Base-by-base conservation (phyloP, 345 rosid genomes). In the Cochlearia excelsa region DNA sequence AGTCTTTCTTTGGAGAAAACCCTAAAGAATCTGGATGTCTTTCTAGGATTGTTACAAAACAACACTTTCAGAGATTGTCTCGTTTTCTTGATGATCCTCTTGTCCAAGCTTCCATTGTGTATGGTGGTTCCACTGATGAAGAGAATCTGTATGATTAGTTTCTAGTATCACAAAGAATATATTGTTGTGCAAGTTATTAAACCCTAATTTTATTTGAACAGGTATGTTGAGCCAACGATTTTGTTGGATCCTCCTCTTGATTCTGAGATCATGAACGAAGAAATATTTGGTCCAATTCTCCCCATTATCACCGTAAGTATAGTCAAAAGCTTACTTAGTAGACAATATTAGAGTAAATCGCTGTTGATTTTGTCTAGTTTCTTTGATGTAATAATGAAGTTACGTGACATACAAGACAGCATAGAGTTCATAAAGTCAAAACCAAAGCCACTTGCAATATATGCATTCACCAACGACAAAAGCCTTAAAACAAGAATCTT, bases 271-370 rank as follows among this genome's bases (percentile, higher is more conserved):
- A 86, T 92, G 98, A 80, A 73, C 38, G 95, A 92, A 57, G 97
- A 92, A 80, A 82, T 92, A 11, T 92, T 92, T 57, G 98, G 98
- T 23, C 95, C 98, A 2, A 30, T 92, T 55, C 87, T 92, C 27
- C 98, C 98, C 3, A 81, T 92, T 53, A 82, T 92, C 53, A 86
- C 93, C 2, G 98, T 86, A 55, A 79, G 84, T 73, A 52, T 51
- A 39, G 2, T 16, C 39, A 57, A 26, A 33, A 16, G 23, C 23
- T 16, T 16, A 16, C 23, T 16, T 16, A 16, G 23, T 16, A 16
- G 23, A 16, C 23, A 16, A 16, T 16, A 16, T 16, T 16, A 16
- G 23, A 16, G 23, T 16, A 16, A 16, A 16, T 51, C 3, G 5
- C 39, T 56, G 39, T 9, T 48, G 6, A 30, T 10, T 41, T 41